phyloP scores from a whole-genome alignment of 2,329 filamentous ascomycete genomes.

The Penicillium griseofulvum region DNA sequence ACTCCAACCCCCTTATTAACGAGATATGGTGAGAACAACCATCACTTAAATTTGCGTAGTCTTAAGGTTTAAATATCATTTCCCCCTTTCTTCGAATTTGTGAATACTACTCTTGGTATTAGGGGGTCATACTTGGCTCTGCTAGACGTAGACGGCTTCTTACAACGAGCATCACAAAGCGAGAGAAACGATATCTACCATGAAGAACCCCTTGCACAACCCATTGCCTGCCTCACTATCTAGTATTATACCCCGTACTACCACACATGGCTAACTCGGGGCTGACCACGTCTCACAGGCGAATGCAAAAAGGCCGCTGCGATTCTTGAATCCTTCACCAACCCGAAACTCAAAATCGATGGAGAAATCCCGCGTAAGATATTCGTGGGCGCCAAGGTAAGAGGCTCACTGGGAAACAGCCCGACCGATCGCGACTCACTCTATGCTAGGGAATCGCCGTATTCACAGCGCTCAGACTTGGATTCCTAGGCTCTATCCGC shows the following conservation, averaged over 20 bases:
- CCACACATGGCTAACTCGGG: background rate
- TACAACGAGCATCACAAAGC: background rate
- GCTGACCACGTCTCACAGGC: constrained; percentile 54
- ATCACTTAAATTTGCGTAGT: background rate
- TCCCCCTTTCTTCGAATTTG: background rate
- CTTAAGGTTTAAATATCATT: too few species aligned
- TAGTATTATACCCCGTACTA: background rate
- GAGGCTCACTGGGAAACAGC: background rate
- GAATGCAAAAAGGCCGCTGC: constrained; percentile 96
- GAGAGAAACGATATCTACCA: background rate
- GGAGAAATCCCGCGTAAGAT: constrained; percentile 91
- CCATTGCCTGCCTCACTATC: constrained; percentile 9
- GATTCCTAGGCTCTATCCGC: constrained; percentile 48
- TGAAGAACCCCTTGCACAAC: constrained; percentile 7
- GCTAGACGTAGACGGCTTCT: background rate
- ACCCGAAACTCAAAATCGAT: constrained; percentile 91
- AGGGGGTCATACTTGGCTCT: background rate
- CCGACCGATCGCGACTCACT: background rate
- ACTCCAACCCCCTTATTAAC: background rate
- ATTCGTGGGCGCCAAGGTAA: constrained; percentile 83
- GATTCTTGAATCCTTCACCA: constrained; percentile 89
- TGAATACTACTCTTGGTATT: background rate
- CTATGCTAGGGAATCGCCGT: constrained; percentile 44
- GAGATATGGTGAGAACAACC: background rate
- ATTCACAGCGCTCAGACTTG: constrained; percentile 48